Percentiles rank a stretch among this genome's conserved stretches.
Conservation (phyloP, 768 basidiomycete species). For the Lentinula boryana region DNA sequence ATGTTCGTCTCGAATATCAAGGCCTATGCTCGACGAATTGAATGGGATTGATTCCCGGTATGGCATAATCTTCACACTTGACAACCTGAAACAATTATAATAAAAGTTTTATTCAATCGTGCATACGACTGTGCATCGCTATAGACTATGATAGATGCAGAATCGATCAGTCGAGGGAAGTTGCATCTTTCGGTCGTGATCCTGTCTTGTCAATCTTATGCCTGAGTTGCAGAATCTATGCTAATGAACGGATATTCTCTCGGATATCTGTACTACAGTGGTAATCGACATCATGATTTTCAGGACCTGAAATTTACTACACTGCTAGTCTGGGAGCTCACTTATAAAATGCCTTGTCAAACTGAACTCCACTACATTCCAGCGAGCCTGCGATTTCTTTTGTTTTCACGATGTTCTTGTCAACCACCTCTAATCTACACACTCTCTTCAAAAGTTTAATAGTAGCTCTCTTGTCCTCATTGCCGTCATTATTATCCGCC, state of each 20-base stretch:
- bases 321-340: too few species aligned
- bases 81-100: neutral
- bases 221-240: too few species aligned
- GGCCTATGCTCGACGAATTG: conserved; percentile 65
- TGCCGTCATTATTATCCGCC: neutral
- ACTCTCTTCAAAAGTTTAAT: neutral
- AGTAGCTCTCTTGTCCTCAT: neutral
- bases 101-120: neutral
- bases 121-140: neutral
- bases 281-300: too few species aligned
- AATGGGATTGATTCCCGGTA: conserved; percentile 50
- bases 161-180: neutral
- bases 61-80: neutral
- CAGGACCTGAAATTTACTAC: too few species aligned
- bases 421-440: neutral
- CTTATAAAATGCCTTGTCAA: neutral
- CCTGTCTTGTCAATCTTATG: too few species aligned
- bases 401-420: neutral
- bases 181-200: neutral
- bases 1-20: conserved; percentile 71
- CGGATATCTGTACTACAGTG: too few species aligned
- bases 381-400: neutral
- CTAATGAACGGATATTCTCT: neutral
- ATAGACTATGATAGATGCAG: neutral
- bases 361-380: too few species aligned